Evolutionary conservation across 306 rosid genomes (phyloP), one percentile per base, ranked within the genome.

Genomic region (Astragalus glycyphyllos): DNA sequence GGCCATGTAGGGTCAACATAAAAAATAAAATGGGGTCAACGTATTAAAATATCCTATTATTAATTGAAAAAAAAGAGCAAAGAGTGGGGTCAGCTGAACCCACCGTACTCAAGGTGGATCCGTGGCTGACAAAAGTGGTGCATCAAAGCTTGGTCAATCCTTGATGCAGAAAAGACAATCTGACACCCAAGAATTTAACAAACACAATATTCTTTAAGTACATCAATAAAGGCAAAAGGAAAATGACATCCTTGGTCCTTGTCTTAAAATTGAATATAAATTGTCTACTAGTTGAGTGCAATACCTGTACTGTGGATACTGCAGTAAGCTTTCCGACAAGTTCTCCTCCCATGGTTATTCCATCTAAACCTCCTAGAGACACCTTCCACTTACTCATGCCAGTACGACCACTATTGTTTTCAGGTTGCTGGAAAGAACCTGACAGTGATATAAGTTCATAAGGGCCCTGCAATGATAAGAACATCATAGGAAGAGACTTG

Each of bases 241-340:
- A 70, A 67, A 67, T 68, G 17, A 44, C 15, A 56, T 54, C 4
- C 9, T 11, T 68, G 48, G 38, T 40, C 66, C 23, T 51, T 45
- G 32, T 35, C 4, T 53, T 56, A 58, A 6, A 74, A 46, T 34
- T 60, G 9, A 45, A 71, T 8, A 56, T 9, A 62, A 2, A 26
- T 26, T 14, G 65, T 72, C 64, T 40, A 55, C 47, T 68, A 53
- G 58, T 34, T 35, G 65, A 49, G 64, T 67, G 58, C 15, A 38
- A 55, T 83, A 90, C 99, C 97, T 89, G 96, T 7, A 91, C 88
- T 0, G 79, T 78, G 1, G 92, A 71, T 11, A 90, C 91, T 5
- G 99, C 97, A 72, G 81, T 56, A 37, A 91, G 89, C 76, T 54
- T 69, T 65, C 95, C 96, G 20, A 81, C 77, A 81, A 94, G 96